phyloP scores from a whole-genome alignment of 2,329 filamentous ascomycete genomes.

The Arthroderma sp. region DNA sequence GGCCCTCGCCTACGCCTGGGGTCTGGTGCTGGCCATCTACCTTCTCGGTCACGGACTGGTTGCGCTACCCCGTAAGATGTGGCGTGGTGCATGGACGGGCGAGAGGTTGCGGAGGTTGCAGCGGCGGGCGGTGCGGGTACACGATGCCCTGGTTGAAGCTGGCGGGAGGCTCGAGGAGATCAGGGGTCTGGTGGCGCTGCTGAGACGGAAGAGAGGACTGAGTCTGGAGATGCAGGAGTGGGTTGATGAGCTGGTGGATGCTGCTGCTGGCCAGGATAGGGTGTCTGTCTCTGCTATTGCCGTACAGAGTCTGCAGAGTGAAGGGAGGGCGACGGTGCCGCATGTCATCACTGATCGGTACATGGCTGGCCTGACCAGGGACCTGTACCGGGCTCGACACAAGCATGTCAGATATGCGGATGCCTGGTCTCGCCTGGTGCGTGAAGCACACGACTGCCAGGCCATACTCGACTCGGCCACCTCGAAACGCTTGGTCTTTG shows the following conservation, averaged over 20 bases:
- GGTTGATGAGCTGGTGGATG: constrained; percentile 85
- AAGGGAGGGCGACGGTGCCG: constrained; percentile 43
- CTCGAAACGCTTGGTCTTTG: constrained; percentile 70
- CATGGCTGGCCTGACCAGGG: constrained; percentile 75
- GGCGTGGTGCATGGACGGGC: constrained; percentile 66
- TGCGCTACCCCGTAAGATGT: constrained; percentile 69
- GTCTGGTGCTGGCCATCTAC: constrained; percentile 81
- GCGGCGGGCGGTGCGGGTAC: constrained; percentile 61
- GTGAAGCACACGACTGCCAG: constrained; percentile 62
- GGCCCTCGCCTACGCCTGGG: constrained; percentile 91
- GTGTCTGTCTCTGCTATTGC: constrained; percentile 42
- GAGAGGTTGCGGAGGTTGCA: constrained; percentile 64
- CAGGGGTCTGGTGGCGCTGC: constrained; percentile 65
- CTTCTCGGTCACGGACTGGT: constrained; percentile 96
- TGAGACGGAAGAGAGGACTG: constrained; percentile 70
- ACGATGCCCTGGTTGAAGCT: constrained; percentile 81
- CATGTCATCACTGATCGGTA: constrained; percentile 87
- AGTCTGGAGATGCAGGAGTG: constrained; percentile 71
- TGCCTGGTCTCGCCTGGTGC: constrained; percentile 73
- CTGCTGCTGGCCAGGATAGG: constrained; percentile 41
- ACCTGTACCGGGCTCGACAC: constrained; percentile 69
- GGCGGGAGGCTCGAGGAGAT: constrained; percentile 66
- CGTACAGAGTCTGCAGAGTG: constrained; percentile 34
- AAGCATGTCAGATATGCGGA: constrained; percentile 69
- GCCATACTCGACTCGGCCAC: constrained; percentile 70